Base-by-base conservation (phyloP, 2,329 filamentous ascomycete genomes). In the Torrubiellomyces zombiae region DNA sequence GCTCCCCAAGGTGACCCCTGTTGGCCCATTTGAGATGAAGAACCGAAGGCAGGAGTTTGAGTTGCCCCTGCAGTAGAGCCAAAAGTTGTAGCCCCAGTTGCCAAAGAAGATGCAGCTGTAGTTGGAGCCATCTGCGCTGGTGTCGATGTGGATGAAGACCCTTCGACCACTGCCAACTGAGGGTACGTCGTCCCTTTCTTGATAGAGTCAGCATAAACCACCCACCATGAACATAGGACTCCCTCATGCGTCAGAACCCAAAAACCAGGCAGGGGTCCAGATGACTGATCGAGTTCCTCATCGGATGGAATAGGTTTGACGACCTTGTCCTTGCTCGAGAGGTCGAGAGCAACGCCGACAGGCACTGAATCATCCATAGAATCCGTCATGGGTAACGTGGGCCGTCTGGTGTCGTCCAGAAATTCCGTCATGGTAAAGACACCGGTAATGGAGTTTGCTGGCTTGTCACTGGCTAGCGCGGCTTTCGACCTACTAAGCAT, bases 221-320 rank as follows among this genome's bases (percentile, higher is more conserved):
- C 54, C 81, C 86, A 94, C 83, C 86, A 98, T 9, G 73, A 66
- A 22, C 70, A 72, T 10, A 98, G 58, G 7, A 92, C 55, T 34
- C 89, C 89, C 41, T 94, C 81, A 36, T 93, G 75, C 31, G 91
- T 95, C 10, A 98, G 58, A 16, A 82, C 64, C 62, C 89, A 75
- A 20, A 93, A 60, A 8, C 75, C 81, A 5, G 89, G 89, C 7
- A 95, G 53, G 9, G 89, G 86, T 1, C 70, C 73, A 1, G 75
- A 64, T 4, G 83, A 91, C 39, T 85, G 67, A 16, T 77, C 66
- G 23, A 91, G 70, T 41, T 92, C 76, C 33, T 68, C 71, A 33
- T 89, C 76, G 1, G 69, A 64, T 12, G 70, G 70, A 29, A 92
- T 77, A 2, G 85, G 85, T 35, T 75, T 73, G 33, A 69, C 60